Percentiles rank a stretch among this genome's conserved stretches.
phyloP scores from a whole-genome alignment of 257 asterid genomes.

The Nyctanthes arbortristis region DNA sequence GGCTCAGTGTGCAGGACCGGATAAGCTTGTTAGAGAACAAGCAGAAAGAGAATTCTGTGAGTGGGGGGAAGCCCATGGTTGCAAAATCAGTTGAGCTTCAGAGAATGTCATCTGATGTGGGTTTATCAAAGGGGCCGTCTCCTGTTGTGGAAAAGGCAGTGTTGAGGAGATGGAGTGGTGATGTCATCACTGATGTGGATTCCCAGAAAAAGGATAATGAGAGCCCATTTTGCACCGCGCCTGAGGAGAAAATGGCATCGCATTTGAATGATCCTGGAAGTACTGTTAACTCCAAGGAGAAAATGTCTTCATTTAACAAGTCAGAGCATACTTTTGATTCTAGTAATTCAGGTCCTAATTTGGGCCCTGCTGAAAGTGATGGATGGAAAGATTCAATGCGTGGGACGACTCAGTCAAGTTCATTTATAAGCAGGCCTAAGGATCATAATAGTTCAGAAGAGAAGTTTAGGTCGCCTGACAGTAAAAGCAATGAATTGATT shows the following conservation, averaged over 20 bases:
- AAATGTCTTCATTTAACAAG: slow-evolving; percentile 36
- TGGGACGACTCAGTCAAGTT: slow-evolving; percentile 45
- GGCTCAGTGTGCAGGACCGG: slow-evolving; percentile 92
- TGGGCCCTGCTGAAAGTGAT: slow-evolving; percentile 33
- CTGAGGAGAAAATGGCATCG: neutral
- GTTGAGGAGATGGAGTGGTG: slow-evolving; percentile 56
- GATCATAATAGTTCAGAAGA: slow-evolving; percentile 42
- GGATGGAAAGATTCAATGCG: slow-evolving; percentile 41
- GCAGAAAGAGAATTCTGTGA: slow-evolving; percentile 72
- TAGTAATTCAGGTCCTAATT: slow-evolving; percentile 35
- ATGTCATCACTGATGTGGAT: slow-evolving; percentile 49
- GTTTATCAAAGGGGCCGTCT: slow-evolving; percentile 33
- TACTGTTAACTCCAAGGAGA: slow-evolving; percentile 30
- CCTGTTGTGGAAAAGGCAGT: slow-evolving; percentile 40
- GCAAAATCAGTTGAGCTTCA: slow-evolving; percentile 66
- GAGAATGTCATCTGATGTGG: slow-evolving; percentile 73
- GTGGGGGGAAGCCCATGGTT: slow-evolving; percentile 62
- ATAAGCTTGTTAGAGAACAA: slow-evolving; percentile 80
- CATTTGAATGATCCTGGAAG: neutral
- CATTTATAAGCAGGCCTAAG: slow-evolving; percentile 36
- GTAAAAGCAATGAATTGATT: slow-evolving; percentile 17
- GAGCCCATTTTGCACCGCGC: slow-evolving; percentile 38
- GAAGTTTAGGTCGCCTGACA: slow-evolving; percentile 30
- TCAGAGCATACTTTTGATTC: slow-evolving; percentile 35
- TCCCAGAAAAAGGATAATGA: slow-evolving; percentile 43